Base-by-base conservation (phyloP, 257 asterid species). In the Jacaranda mimosifolia region DNA sequence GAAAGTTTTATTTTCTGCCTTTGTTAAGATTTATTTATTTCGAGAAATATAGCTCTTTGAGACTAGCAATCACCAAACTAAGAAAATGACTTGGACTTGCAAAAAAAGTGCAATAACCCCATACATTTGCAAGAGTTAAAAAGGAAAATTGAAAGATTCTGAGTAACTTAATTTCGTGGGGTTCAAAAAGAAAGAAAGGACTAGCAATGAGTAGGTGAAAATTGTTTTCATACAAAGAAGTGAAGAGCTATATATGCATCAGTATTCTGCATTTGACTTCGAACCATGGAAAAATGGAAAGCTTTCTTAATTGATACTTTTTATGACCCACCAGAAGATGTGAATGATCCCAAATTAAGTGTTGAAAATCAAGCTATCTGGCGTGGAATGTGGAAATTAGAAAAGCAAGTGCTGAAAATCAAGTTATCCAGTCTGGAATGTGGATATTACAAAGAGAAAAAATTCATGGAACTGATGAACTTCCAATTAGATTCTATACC, bases 291-390 rank as follows among this genome's bases (percentile, higher is more conserved):
- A 26, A 26, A 26, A 26, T 26, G 2, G 32, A 26, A 7, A 17
- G 39, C 65, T 53, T n/a, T 58, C 62, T 14, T 52, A 13, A 6
- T 56, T n/a, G 62, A 58, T 58, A 14, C 58, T 52, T 52, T 14
- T 21, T 26, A 18, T 68, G 46, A 48, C 59, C 39, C 32, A 48
- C 19, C 7, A 68, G 32, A 26, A 26, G 2, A 26, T 26, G 2
- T 26, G 32, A 26, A 26, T 26, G 32, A 26, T 26, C 32, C 32
- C 32, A 26, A 26, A 26, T 26, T 26, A 68, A 26, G 39, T 19
- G 14, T 68, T 68, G 60, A 68, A 21, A 68, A 36, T 58, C 64
- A 58, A 58, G 39, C 64, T 9, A 19, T 58, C 7, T 19, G 40
- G 14, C 26, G 64, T 58, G 7, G 64, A 58, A 58, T 19, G 7